A percentile compares a stretch with the other conserved stretches of the same genome.
Evolutionary conservation across 345 rosid genomes (phyloP).

Genomic region (Pistacia integerrima): DNA sequence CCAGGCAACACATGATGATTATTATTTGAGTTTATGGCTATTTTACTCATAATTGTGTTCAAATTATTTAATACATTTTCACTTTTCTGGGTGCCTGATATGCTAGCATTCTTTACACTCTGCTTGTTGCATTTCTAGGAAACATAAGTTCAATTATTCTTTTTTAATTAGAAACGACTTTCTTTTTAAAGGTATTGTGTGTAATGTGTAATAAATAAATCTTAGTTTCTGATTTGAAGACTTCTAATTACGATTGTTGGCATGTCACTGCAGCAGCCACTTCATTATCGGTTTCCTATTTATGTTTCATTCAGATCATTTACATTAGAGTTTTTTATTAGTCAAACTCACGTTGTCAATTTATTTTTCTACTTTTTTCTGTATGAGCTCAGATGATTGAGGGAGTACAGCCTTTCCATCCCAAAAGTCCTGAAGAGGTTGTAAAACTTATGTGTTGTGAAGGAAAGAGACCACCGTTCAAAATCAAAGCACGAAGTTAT

Average conservation of each 20-base stretch:
- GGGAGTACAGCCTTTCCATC: conserved; percentile 78
- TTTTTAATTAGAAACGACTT: neutral
- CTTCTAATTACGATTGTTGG: neutral
- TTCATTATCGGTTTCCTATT: neutral
- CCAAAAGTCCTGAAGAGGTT: conserved; percentile 69
- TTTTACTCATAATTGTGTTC: neutral
- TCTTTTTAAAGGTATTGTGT: neutral
- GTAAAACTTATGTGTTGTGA: conserved; percentile 64
- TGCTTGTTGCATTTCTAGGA: neutral
- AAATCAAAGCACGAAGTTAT: conserved; percentile 63
- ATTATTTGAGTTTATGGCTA: no score
- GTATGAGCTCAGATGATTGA: conserved; percentile 68
- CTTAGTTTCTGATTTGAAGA: neutral
- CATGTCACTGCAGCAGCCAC: neutral
- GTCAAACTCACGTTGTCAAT: neutral
- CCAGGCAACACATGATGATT: no score
- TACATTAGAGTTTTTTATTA: neutral
- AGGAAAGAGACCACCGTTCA: conserved; percentile 71
- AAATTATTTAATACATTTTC: neutral
- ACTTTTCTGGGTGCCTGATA: neutral
- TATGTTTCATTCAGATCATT: neutral
- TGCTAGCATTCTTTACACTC: neutral
- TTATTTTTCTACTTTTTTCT: conserved; percentile 13
- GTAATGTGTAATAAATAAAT: neutral
- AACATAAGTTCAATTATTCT: no score